These are phyloP conservation scores for Fraxinus albicans DNA, from an alignment of 305 asterid species.

Conservation along the genomic window DNA sequence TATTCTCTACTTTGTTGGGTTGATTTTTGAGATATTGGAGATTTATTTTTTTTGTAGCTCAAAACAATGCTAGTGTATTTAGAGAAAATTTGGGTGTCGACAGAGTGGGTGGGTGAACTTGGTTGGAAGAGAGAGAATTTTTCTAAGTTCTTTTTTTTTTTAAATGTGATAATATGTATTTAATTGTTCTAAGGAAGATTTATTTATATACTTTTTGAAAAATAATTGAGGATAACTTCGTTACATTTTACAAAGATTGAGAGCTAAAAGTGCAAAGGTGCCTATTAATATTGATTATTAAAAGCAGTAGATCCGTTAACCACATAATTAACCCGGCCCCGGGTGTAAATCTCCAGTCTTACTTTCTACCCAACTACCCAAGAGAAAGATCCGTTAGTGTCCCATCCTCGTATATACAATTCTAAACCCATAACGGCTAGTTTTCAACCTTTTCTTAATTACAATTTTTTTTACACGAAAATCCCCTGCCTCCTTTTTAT, in stretches of 20 bases:
- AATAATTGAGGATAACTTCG: neutral
- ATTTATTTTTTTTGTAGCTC: too few species aligned
- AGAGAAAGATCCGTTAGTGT: neutral
- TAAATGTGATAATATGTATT: neutral
- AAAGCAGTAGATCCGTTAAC: neutral
- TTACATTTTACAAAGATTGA: neutral
- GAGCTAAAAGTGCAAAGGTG: neutral
- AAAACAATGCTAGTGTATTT: neutral
- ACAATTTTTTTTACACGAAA: neutral
- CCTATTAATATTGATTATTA: neutral
- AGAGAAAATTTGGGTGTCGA: neutral
- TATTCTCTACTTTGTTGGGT: neutral
- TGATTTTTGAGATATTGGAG: too few species aligned
- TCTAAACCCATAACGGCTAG: conserved; percentile 11
- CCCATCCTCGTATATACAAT: neutral
- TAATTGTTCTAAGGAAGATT: neutral
- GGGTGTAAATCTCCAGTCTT: neutral
- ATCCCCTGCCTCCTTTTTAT: neutral
- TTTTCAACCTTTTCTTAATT: neutral
- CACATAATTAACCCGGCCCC: neutral
- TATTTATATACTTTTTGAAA: neutral
- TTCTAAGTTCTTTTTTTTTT: neutral
- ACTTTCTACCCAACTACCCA: neutral
- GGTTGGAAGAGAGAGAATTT: neutral
- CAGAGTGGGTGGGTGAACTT: neutral